These are phyloP conservation scores for Flaveria floridana DNA, from an alignment of 140 eudicot species.

Conservation along the genomic window DNA sequence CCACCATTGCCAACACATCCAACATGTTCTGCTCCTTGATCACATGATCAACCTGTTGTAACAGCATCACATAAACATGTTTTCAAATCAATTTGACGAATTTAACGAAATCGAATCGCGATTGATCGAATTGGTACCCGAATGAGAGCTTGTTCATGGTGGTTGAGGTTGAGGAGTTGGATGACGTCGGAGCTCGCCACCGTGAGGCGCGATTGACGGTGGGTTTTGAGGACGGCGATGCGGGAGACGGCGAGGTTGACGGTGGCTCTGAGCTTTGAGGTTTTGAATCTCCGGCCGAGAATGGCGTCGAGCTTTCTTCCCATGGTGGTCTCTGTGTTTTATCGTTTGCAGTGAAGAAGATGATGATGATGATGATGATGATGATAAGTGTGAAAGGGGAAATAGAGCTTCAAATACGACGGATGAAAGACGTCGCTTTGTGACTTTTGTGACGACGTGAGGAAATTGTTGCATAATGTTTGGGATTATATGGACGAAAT, in stretches of 20 bases:
- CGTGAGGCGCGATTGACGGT: conserved; percentile 55
- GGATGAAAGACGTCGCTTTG: conserved; percentile 12
- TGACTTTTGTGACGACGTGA: conserved; percentile 23
- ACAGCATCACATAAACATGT: too few species aligned
- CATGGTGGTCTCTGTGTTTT: conserved; percentile 38
- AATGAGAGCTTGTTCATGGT: conserved; percentile 72
- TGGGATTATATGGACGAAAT: neutral
- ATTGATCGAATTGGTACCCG: conserved; percentile 39
- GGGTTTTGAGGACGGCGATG: conserved; percentile 62
- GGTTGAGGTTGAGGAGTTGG: conserved; percentile 59
- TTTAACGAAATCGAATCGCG: too few species aligned
- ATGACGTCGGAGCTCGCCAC: conserved; percentile 59
- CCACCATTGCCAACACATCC: conserved; percentile 43
- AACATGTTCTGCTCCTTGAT: conserved; percentile 47
- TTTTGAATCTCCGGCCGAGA: conserved; percentile 61
- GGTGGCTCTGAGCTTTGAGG: conserved; percentile 56
- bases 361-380: neutral
- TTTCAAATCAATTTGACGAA: too few species aligned
- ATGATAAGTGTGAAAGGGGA: conserved; percentile 22
- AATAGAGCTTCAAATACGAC: neutral
- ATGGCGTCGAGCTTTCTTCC: conserved; percentile 71
- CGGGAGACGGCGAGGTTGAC: conserved; percentile 59
- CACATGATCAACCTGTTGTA: conserved; percentile 41
- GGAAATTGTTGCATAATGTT: neutral
- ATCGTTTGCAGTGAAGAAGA: neutral